Conservation (phyloP, 805 yeast genomes). For the Debaryomyces tyrocola region DNA sequence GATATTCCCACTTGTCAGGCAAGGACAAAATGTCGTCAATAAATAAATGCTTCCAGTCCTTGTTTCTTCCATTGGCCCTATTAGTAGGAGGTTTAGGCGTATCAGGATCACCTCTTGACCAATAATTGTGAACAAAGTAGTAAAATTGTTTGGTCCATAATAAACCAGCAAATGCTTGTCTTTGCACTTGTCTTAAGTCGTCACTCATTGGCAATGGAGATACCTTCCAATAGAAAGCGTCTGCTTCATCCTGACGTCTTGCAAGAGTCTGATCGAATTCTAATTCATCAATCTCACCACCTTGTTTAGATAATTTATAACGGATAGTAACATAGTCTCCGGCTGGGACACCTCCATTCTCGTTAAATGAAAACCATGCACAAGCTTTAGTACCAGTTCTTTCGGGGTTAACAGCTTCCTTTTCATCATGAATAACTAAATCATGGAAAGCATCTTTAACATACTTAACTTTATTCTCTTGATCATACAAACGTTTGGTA, state of each 20-base stretch:
- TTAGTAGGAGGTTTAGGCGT: slow-evolving; percentile 74
- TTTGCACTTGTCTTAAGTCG: slow-evolving; percentile 76
- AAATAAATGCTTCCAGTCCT: slow-evolving; percentile 86
- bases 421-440: slow-evolving; percentile 59
- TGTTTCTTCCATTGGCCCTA: slow-evolving; percentile 83
- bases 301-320: slow-evolving; percentile 57
- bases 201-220: slow-evolving; percentile 83
- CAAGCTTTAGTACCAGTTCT: slow-evolving; percentile 77
- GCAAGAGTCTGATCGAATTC: slow-evolving; percentile 69
- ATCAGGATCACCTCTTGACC: slow-evolving; percentile 84
- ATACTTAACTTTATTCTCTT: slow-evolving; percentile 54
- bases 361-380: slow-evolving; percentile 80
- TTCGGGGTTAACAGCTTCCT: slow-evolving; percentile 68
- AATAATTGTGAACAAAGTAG: slow-evolving; percentile 78
- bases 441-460: slow-evolving; percentile 94
- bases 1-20: slow-evolving; percentile 96
- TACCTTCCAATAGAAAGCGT: slow-evolving; percentile 86
- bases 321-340: slow-evolving; percentile 86
- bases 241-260: slow-evolving; percentile 82
- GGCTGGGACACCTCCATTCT: slow-evolving; percentile 75
- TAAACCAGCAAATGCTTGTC: slow-evolving; percentile 93
- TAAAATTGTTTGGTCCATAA: slow-evolving; percentile 93
- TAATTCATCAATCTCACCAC: slow-evolving; percentile 63
- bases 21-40: slow-evolving; percentile 83
- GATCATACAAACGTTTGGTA: slow-evolving; percentile 61